Base-by-base conservation (phyloP, 1,284 basidiomycete species). In the Malassezia slooffiae region DNA sequence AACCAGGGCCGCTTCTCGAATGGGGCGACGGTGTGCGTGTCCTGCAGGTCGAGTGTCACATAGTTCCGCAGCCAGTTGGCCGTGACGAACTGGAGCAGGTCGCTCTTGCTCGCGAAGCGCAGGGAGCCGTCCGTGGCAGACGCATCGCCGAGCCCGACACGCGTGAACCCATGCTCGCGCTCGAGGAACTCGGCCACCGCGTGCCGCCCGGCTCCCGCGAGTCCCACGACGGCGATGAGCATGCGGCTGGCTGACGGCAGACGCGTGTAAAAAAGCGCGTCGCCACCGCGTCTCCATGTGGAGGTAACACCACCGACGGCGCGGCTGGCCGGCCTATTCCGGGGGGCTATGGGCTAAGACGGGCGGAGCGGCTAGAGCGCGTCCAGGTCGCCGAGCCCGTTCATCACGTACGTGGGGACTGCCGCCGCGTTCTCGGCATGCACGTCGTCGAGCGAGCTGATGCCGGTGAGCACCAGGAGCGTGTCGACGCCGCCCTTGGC, bases 1-100 rank as follows among this genome's bases (percentile, higher is more conserved):
- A 95, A 89, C 69, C 88, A 96, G 0, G 91, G 91, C 8, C 93
- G 75, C 64, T 82, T 89, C 28, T 80, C 70, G 62, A 95, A 96
- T 34, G 76, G 72, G 30, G 90, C 74, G 13, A 80, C 61, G n/a
- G 79, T 75, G 0, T 50, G 48, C 22, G 72, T 71, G 1, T 77
- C 79, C 36, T 69, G 65, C 16, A 95, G 70, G 60, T 86, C 83
- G 5, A 76, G 75, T 0, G 88, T 93, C 22, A 96, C 88, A 61
- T 83, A 86, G 55, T 83, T 73, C 3, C 74, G 68, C 31, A 75
- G 76, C 93, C 91, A 99, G 55, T 85, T 76, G 48, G 75, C 76
- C 3, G 93, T 97, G 8, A 81, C 79, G 67, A 83, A 76, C 54
- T 81, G 76, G 27, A 97, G 75, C 43, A 95, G 16, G 71, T 64